phyloP scores from a whole-genome alignment of 176 grass and related monocot species.

The Alloteropsis semialata region DNA sequence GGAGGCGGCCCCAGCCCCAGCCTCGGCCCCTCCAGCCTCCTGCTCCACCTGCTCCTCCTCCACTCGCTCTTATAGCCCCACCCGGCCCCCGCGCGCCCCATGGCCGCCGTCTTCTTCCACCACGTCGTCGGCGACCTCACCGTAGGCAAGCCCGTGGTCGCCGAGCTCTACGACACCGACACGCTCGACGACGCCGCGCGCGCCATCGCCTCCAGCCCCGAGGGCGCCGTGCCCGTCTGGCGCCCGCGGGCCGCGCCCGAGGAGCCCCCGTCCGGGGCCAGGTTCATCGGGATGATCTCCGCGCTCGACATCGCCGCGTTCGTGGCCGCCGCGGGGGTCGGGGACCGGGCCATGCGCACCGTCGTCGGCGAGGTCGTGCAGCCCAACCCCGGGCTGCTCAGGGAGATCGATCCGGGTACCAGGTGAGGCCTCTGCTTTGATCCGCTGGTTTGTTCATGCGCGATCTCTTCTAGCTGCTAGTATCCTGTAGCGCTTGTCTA shows the following conservation, averaged over 20 bases:
- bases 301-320: slow-evolving; percentile 81
- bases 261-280: slow-evolving; percentile 44
- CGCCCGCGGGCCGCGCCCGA: slow-evolving; percentile 29
- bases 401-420: slow-evolving; percentile 92
- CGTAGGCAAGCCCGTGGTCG: slow-evolving; percentile 68
- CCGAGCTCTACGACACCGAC: slow-evolving; percentile 66
- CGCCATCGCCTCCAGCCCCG: slow-evolving; percentile 63
- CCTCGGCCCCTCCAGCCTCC: slow-evolving; percentile 51
- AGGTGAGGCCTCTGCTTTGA: slow-evolving; percentile 43
- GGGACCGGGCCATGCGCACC: slow-evolving; percentile 44
- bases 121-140: slow-evolving; percentile 96
- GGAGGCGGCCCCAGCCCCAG: slow-evolving; percentile 12
- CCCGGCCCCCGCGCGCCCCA: neutral
- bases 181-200: slow-evolving; percentile 70
- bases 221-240: slow-evolving; percentile 73
- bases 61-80: slow-evolving; percentile 77
- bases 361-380: slow-evolving; percentile 58
- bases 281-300: slow-evolving; percentile 82
- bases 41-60: slow-evolving; percentile 80
- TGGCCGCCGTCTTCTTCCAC: slow-evolving; percentile 85
- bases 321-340: slow-evolving; percentile 47
- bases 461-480: neutral
- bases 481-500: neutral
- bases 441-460: neutral
- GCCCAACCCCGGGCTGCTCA: slow-evolving; percentile 57